A percentile compares a stretch with the other conserved stretches of the same genome.
These are phyloP conservation scores for Neofusicoccum ribis DNA, from an alignment of 2,329 filamentous ascomycete genomes.

Conservation along the genomic window DNA sequence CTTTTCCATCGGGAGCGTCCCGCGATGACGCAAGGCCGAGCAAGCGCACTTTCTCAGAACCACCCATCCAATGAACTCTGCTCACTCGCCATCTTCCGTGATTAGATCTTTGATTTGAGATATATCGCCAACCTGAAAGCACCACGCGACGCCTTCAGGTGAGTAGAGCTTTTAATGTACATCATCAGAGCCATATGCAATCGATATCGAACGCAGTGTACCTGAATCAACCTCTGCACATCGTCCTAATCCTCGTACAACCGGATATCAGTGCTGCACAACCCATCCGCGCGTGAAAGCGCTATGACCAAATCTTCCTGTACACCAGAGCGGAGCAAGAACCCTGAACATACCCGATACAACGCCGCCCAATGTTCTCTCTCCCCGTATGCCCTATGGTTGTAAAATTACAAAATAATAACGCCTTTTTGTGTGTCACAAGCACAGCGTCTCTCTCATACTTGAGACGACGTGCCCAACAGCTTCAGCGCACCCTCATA, in stretches of 20 bases:
- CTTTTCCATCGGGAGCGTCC: background rate
- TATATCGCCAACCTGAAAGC: background rate
- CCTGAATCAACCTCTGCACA: background rate
- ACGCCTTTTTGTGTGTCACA: background rate
- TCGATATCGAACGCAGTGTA: background rate
- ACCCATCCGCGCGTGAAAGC: conserved; percentile 1
- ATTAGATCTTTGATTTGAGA: background rate
- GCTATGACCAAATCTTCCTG: background rate
- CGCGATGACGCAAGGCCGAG: background rate
- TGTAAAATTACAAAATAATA: background rate
- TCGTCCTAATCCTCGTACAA: background rate
- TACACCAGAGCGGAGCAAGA: conserved; percentile 14
- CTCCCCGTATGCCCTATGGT: background rate
- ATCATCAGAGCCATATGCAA: background rate
- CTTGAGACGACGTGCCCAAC: conserved; percentile 46
- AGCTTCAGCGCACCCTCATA: conserved; percentile 57
- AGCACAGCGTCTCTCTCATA: conserved; percentile 25
- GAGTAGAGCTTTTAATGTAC: background rate
- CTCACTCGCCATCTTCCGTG: background rate
- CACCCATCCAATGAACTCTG: too few relatives aligned
- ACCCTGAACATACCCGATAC: conserved; percentile 1
- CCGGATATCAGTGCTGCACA: background rate
- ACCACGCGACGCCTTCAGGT: background rate
- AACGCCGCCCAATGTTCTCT: conserved; percentile 10
- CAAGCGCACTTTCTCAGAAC: too few relatives aligned